Evolutionary conservation across 2,329 filamentous ascomycete genomes (phyloP), one percentile per base, ranked within the genome.

Genomic region (Nigrospora sphaerica): DNA sequence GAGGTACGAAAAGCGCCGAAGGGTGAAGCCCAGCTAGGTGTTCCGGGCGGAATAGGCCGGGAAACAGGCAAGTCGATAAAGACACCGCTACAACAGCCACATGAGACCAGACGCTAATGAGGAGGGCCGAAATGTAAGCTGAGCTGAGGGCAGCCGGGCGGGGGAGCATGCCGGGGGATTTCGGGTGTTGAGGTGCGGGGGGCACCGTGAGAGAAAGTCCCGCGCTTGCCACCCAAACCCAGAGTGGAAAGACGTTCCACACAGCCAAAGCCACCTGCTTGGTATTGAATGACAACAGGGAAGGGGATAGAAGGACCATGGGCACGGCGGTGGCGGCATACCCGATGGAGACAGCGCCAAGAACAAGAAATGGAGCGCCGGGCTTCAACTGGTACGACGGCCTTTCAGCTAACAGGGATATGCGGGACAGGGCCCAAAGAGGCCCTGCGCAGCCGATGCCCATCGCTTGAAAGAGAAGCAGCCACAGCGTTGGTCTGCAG

Each of bases 1-100:
- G 44, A 16, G 44, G 44, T 2, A 46, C n/a, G 32, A 31, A 23
- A n/a, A 46, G n/a, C 5, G 36, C 34, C 28, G 39, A n/a, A 13
- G 44, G 44, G 36, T 46, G 36, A 12, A 46, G 19, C 28, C 16
- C 17, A 7, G 14, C 32, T 10, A 28, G 16, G 13, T 41, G 41
- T 23, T 37, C 36, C 12, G 36, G 17, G 16, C 17, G 13, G 16
- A 46, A 46, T n/a, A 46, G 14, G n/a, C 32, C 18, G 33, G 44
- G 44, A 28, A 46, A 46, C 6, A 46, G 38, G 36, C 16, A 36
- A 14, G 44, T 31, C 32, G 44, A 46, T 13, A 46, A 12, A 14
- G 44, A 46, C 28, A 46, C 44, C 34, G 17, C 44, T 5, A 31
- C 12, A 10, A 46, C 38, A 16, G 17, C 44, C 19, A 28, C 23